Percentiles rank a stretch among this genome's conserved stretches.
Conservation (phyloP, 768 basidiomycete species). For the Trametopsis cervina region DNA sequence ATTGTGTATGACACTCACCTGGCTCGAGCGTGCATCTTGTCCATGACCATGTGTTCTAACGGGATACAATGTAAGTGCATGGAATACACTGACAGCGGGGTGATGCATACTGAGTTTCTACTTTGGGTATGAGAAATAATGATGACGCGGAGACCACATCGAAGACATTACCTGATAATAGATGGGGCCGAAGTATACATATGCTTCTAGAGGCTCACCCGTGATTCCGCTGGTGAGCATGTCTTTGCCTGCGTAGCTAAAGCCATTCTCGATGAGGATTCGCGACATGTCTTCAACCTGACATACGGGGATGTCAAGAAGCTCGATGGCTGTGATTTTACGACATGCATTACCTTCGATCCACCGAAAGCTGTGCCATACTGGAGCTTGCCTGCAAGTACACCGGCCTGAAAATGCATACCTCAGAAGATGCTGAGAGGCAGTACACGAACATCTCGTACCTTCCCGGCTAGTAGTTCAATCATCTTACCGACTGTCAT, state of each 20-base stretch:
- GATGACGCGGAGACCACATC: background rate
- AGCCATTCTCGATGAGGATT: constrained; percentile 90
- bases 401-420: constrained; percentile 63
- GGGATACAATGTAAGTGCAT: constrained; percentile 1
- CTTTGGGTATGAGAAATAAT: constrained; percentile 11
- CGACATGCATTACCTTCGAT: constrained; percentile 89
- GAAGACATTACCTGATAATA: constrained; percentile 76
- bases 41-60: constrained; percentile 97
- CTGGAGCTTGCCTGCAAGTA: constrained; percentile 81
- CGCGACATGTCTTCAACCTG: constrained; percentile 98
- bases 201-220: constrained; percentile 92
- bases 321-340: no score
- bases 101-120: constrained; percentile 85
- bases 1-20: constrained; percentile 49
- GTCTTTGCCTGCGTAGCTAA: constrained; percentile 98
- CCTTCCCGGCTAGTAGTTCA: constrained; percentile 93
- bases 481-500: constrained; percentile 99
- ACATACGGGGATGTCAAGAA: background rate
- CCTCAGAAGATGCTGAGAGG: background rate
- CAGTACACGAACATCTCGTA: constrained; percentile 20
- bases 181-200: constrained; percentile 98
- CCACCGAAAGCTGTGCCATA: constrained; percentile 98
- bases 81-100: background rate
- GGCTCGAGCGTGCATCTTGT: constrained; percentile 99
- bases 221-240: constrained; percentile 98